Evolutionary conservation across 2,329 filamentous ascomycete genomes (phyloP).

Genomic region (Trichophyton equinum): DNA sequence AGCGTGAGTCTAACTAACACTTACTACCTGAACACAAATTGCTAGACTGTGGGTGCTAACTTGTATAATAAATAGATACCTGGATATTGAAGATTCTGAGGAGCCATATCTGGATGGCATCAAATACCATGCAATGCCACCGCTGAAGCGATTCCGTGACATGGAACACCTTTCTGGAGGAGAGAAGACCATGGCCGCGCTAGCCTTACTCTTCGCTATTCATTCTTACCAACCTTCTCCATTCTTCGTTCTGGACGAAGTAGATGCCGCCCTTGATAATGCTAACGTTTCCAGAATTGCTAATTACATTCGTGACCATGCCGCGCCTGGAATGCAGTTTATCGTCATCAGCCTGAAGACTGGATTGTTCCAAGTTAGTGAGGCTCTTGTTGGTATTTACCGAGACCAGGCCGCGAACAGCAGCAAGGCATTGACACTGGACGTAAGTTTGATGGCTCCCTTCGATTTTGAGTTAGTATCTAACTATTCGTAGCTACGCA

Average conservation of each 20-base stretch:
- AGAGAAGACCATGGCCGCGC: slow-evolving; percentile 96
- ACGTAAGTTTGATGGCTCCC: slow-evolving; percentile 54
- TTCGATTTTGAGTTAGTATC: neutral
- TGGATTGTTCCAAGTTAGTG: slow-evolving; percentile 88
- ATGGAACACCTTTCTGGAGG: slow-evolving; percentile 98
- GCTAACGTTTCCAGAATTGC: slow-evolving; percentile 94
- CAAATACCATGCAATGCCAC: slow-evolving; percentile 98
- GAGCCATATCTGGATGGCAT: slow-evolving; percentile 92
- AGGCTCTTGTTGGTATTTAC: slow-evolving; percentile 91
- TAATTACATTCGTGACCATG: slow-evolving; percentile 89
- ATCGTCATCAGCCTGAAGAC: slow-evolving; percentile 96
- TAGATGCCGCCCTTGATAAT: slow-evolving; percentile 95
- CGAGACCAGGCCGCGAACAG: slow-evolving; percentile 89
- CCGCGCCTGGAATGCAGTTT: slow-evolving; percentile 95
- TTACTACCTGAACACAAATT: neutral
- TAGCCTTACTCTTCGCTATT: slow-evolving; percentile 92
- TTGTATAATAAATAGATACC: slow-evolving; percentile 41
- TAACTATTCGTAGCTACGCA: slow-evolving; percentile 13
- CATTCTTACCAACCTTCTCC: slow-evolving; percentile 92
- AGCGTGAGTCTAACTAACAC: slow-evolving; percentile 32
- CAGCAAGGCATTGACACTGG: slow-evolving; percentile 78
- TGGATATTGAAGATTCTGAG: slow-evolving; percentile 92
- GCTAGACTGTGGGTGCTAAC: neutral
- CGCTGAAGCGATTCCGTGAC: slow-evolving; percentile 93
- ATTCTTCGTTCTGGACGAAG: slow-evolving; percentile 96